These are phyloP conservation scores for Fusarium sp. DNA, from an alignment of 2,329 filamentous ascomycete species.

Conservation along the genomic window DNA sequence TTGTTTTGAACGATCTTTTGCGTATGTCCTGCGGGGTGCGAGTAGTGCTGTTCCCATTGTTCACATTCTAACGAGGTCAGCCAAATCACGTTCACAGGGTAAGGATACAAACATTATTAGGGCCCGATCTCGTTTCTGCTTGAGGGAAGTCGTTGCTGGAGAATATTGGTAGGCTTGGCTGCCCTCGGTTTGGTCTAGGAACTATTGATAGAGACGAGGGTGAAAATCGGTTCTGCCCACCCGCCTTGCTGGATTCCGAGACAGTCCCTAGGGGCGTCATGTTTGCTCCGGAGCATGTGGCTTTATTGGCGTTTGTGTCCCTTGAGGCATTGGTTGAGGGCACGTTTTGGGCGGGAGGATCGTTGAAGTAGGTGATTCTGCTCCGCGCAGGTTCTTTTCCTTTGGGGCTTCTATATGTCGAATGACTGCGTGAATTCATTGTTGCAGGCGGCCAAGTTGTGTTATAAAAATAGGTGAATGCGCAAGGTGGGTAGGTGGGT, in stretches of 20 bases:
- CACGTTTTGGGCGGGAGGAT: accelerated
- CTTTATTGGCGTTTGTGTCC: accelerated
- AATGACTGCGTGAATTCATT: not conserved
- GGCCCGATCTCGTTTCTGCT: not conserved
- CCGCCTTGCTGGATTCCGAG: not conserved
- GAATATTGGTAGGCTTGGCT: not conserved
- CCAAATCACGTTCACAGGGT: accelerated
- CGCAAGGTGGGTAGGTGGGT: not conserved
- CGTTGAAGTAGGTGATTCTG: accelerated
- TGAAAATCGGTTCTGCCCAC: not conserved
- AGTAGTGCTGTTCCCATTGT: not conserved
- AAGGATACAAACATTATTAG: not conserved
- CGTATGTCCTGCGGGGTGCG: not conserved
- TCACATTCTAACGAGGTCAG: not conserved
- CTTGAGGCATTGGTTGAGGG: not conserved
- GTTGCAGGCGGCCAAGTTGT: not conserved
- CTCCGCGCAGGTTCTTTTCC: accelerated
- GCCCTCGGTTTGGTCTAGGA: not conserved
- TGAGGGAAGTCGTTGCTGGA: accelerated
- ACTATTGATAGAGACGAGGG: not conserved
- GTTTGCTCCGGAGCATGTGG: accelerated
- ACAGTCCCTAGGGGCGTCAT: accelerated
- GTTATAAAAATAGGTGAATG: not conserved
- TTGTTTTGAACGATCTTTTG: accelerated
- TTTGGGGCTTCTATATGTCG: accelerated